Percentiles rank a stretch among this genome's conserved stretches.
Conservation (phyloP, 2,329 filamentous ascomycete genomes). For the Microthyrium microscopicum region DNA sequence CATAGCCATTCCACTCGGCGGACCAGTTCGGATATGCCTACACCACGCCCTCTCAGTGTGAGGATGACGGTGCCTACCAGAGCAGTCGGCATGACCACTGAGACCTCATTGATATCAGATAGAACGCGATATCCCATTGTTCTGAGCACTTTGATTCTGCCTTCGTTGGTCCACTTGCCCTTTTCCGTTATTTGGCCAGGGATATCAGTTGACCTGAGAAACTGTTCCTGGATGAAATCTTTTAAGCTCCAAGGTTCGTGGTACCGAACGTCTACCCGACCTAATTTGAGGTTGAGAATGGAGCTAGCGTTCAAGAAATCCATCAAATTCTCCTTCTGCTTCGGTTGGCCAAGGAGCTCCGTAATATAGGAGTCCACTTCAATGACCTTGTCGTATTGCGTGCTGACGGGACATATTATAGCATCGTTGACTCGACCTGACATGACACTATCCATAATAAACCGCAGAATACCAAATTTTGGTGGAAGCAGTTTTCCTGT, state of each 20-base stretch:
- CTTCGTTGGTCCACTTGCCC: conserved; percentile 31
- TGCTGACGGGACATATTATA: conserved; percentile 88
- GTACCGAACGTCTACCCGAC: conserved; percentile 86
- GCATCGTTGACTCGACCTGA: conserved; percentile 79
- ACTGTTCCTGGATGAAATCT: conserved; percentile 64
- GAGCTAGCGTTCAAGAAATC: conserved; percentile 84
- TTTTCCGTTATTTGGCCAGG: conserved; percentile 22
- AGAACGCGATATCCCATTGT: conserved; percentile 86
- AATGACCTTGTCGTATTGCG: conserved; percentile 97
- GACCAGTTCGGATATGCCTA: conserved; percentile 72
- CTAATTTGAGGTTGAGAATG: conserved; percentile 73
- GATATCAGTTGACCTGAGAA: conserved; percentile 38
- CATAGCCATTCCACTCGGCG: conserved; percentile 84
- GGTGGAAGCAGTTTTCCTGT: conserved; percentile 88
- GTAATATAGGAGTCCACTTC: conserved; percentile 95
- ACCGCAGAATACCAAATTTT: conserved; percentile 89
- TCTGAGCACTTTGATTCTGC: conserved; percentile 55
- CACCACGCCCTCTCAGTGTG: conserved; percentile 78
- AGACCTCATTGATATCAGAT: conserved; percentile 86
- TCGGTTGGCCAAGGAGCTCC: conserved; percentile 82
- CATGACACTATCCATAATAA: conserved; percentile 76
- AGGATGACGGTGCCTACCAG: conserved; percentile 86
- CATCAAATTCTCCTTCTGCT: conserved; percentile 83
- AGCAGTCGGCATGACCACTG: conserved; percentile 95
- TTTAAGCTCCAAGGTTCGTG: conserved; percentile 89